Percentiles rank a stretch among this genome's conserved stretches.
Conservation (phyloP, 345 rosid species). For the Combretum micranthum region DNA sequence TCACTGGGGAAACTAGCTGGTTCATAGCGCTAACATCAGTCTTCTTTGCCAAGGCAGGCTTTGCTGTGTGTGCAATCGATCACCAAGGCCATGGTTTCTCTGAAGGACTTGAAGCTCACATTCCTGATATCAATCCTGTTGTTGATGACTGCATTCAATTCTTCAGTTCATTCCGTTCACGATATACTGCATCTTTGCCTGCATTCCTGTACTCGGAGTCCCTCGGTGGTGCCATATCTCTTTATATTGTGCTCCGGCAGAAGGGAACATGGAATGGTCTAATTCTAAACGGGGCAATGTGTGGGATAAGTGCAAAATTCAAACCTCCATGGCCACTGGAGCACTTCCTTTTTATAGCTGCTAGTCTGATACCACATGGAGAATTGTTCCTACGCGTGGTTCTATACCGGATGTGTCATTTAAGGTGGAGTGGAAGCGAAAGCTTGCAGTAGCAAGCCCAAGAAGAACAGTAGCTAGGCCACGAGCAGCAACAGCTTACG, state of each 20-base stretch:
- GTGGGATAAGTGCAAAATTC: slow-evolving; percentile 79
- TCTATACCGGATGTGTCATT: slow-evolving; percentile 56
- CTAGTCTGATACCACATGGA: slow-evolving; percentile 74
- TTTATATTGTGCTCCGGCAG: slow-evolving; percentile 70
- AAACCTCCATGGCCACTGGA: slow-evolving; percentile 96
- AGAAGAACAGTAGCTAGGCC: slow-evolving; percentile 49
- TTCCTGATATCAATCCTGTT: slow-evolving; percentile 68
- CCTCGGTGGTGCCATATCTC: slow-evolving; percentile 84
- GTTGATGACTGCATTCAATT: slow-evolving; percentile 70
- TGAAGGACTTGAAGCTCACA: slow-evolving; percentile 61
- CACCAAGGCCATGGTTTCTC: slow-evolving; percentile 99
- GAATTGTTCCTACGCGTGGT: slow-evolving; percentile 85
- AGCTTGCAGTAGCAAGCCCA: slow-evolving; percentile 60
- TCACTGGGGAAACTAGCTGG: slow-evolving; percentile 91
- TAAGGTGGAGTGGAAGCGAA: slow-evolving; percentile 80
- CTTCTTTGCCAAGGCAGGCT: slow-evolving; percentile 72
- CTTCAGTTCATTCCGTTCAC: slow-evolving; percentile 57
- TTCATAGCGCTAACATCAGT: slow-evolving; percentile 59
- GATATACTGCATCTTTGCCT: slow-evolving; percentile 44
- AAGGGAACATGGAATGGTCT: slow-evolving; percentile 69
- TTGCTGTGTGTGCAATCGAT: slow-evolving; percentile 77
- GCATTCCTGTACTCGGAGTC: slow-evolving; percentile 83
- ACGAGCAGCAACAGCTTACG: slow-evolving; percentile 83
- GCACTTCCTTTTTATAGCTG: slow-evolving; percentile 52
- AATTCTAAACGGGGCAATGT: slow-evolving; percentile 87